Evolutionary conservation across 2,329 filamentous ascomycete species (phyloP).

Genomic region (Zarea fungicola): DNA sequence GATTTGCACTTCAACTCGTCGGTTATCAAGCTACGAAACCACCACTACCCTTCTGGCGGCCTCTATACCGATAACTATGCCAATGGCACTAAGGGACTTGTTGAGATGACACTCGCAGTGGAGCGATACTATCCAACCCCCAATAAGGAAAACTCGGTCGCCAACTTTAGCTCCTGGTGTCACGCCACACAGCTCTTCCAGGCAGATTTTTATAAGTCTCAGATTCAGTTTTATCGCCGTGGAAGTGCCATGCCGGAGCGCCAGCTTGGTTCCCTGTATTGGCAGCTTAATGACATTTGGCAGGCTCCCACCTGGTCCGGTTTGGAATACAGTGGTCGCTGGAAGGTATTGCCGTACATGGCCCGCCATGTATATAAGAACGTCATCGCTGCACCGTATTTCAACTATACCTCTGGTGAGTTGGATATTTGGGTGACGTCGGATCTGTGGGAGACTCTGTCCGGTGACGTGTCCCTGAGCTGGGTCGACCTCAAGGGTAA

Average conservation of each 20-base stretch:
- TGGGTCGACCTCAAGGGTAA: conserved; percentile 15
- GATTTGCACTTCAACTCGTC: conserved; percentile 12
- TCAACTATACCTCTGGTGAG: conserved; percentile 43
- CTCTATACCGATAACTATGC: background rate
- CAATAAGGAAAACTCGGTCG: conserved; percentile 44
- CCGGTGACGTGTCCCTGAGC: conserved; percentile 9
- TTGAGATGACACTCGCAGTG: conserved; percentile 54
- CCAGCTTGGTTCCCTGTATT: conserved; percentile 57
- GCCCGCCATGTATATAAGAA: conserved; percentile 52
- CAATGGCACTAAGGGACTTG: conserved; percentile 33
- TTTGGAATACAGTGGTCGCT: conserved; percentile 57
- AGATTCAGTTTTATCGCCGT: conserved; percentile 57
- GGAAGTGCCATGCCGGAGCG: conserved; percentile 53
- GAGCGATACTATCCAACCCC: conserved; percentile 53
- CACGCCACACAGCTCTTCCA: conserved; percentile 60
- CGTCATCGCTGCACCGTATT: conserved; percentile 54
- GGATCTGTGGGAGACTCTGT: conserved; percentile 15
- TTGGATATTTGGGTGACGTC: conserved; percentile 38
- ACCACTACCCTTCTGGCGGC: conserved; percentile 39
- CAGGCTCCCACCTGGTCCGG: conserved; percentile 60
- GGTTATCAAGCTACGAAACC: conserved; percentile 33
- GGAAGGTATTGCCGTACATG: conserved; percentile 57
- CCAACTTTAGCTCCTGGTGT: conserved; percentile 58
- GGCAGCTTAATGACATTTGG: conserved; percentile 63
- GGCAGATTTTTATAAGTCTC: conserved; percentile 54